phyloP scores from a whole-genome alignment of 163 green algal genomes.

The Scenedesmus sp. region DNA sequence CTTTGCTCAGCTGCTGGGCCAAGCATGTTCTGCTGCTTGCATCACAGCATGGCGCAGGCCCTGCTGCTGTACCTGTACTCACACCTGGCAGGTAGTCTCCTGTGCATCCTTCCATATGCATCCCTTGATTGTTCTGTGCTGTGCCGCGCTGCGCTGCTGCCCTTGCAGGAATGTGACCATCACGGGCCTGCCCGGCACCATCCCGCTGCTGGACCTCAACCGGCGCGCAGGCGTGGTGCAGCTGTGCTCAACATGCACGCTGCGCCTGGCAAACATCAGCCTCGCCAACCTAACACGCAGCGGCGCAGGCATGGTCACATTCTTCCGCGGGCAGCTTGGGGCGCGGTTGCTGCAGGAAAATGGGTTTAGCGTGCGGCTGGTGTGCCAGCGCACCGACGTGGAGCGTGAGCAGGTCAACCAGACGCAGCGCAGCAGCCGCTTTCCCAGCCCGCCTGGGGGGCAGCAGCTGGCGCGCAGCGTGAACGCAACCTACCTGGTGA shows the following conservation, averaged over 20 bases:
- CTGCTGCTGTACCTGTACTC: not conserved
- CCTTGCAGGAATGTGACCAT: not conserved
- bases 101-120: not conserved
- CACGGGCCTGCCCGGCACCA: not conserved
- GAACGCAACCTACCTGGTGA: not conserved
- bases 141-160: not conserved
- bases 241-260: not conserved
- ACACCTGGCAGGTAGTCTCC: not conserved
- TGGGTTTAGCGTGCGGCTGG: not conserved
- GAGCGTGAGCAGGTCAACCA: not conserved
- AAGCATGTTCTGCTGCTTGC: not conserved
- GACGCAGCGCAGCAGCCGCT: constrained; percentile 2
- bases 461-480: not conserved
- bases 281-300: not conserved
- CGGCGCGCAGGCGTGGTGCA: not conserved
- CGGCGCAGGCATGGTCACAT: not conserved
- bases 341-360: not conserved
- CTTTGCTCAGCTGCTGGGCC: too few species aligned
- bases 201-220: not conserved
- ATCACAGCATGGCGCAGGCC: not conserved
- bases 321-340: not conserved
- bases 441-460: not conserved
- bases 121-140: not conserved
- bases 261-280: not conserved
- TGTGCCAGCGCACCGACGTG: not conserved